Evolutionary conservation across 352 stramenopile genomes (phyloP), one percentile per base, ranked within the genome.

Genomic region (Plasmopara viticola): DNA sequence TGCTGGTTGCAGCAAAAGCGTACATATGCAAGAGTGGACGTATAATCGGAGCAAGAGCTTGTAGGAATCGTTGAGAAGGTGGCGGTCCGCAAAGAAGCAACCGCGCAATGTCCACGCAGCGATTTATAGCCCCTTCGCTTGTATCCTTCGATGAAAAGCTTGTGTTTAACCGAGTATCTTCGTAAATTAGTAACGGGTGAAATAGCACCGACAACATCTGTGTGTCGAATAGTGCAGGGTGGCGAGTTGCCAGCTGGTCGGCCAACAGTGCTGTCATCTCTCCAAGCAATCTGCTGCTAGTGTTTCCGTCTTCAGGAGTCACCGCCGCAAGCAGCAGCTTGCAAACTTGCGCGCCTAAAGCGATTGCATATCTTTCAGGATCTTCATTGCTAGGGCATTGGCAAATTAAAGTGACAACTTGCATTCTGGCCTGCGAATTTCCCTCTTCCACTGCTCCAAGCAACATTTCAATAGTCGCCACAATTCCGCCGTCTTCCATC

Each of bases 381-480:
- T 74, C 51, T 14, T 85, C 62, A 2, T 49, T 62, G 8, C 60
- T 69, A 0, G 84, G 81, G 9, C 73, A 87, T 45, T 90, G 75
- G 28, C 74, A 87, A 30, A 94, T 82, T 44, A 94, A 58, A 38
- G 61, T 87, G 7, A 75, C 80, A 48, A 94, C 80, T 52, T 93
- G 82, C 57, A 92, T 72, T 41, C 82, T 73, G 33, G 84, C 84
- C 60, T 91, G 84, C 1, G 84, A 92, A 56, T 93, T 91, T 54
- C 84, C 84, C 35, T 90, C 82, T 20, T 90, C 80, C 20, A 94
- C 82, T 0, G 64, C 60, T 20, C 74, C 68, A 10, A 92, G 68
- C 6, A 94, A 58, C 69, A 91, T 87, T 48, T 94, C 84, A 48
- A 94, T 87, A 4, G 81, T 89, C 9, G 80, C 76, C 42, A 84